Evolutionary conservation across 192 early-diverging fungal genomes (phyloP).

Genomic region (Podila verticillata): DNA sequence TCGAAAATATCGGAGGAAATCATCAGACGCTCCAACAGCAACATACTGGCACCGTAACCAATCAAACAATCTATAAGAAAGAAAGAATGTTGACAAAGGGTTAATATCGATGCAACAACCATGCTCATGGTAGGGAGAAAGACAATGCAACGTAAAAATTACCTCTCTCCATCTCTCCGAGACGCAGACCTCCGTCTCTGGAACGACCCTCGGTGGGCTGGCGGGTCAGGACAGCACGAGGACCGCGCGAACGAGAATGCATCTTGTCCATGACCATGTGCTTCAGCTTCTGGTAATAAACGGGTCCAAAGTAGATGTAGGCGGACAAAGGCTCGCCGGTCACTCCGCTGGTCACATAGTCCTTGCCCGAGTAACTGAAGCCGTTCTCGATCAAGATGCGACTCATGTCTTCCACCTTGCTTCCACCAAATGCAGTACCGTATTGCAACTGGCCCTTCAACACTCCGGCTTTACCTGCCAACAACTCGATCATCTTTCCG

Average conservation of each 20-base stretch:
- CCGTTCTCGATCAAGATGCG: slow-evolving; percentile 90
- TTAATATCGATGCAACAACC: background rate
- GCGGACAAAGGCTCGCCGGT: slow-evolving; percentile 92
- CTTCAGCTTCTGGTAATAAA: slow-evolving; percentile 98
- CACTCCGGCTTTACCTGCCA: slow-evolving; percentile 96
- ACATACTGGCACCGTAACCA: slow-evolving; percentile 94
- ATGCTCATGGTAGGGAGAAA: background rate
- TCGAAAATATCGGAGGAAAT: slow-evolving; percentile 94
- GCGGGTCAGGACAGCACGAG: slow-evolving; percentile 89
- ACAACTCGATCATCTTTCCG: slow-evolving; percentile 98
- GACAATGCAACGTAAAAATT: slow-evolving; percentile 1
- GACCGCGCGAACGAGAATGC: slow-evolving; percentile 91
- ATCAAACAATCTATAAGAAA: slow-evolving; percentile 88
- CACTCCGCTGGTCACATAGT: slow-evolving; percentile 90
- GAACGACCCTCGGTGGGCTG: slow-evolving; percentile 98
- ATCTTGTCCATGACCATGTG: slow-evolving; percentile 99
- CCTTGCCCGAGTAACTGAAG: slow-evolving; percentile 97
- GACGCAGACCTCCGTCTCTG: slow-evolving; percentile 94
- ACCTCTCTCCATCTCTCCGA: slow-evolving; percentile 97
- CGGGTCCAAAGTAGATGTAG: slow-evolving; percentile 97
- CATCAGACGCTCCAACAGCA: slow-evolving; percentile 94
- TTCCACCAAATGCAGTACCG: slow-evolving; percentile 95
- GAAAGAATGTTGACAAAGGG: background rate
- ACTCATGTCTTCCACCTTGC: slow-evolving; percentile 97
- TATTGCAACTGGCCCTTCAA: slow-evolving; percentile 93